These are phyloP conservation scores for Polychytrium aggregatum DNA, from an alignment of 192 early-diverging fungal genomes.

Conservation along the genomic window DNA sequence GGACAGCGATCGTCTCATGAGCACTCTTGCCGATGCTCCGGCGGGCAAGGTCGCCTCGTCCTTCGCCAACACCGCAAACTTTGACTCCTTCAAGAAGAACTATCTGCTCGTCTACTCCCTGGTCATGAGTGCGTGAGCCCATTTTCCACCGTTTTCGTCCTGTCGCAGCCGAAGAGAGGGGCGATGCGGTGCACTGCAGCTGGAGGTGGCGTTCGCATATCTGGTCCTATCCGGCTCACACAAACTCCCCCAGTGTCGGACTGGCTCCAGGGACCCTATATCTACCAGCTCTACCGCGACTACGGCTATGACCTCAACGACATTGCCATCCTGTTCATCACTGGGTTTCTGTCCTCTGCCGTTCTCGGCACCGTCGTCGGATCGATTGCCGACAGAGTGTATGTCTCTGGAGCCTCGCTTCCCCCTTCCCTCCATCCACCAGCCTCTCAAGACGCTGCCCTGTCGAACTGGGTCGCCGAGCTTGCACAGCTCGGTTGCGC, in stretches of 20 bases:
- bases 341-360: conserved; percentile 59
- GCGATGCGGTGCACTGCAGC: too few species aligned
- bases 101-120: conserved; percentile 39
- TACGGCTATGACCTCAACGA: conserved; percentile 42
- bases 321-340: conserved; percentile 60
- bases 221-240: too few species aligned
- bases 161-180: too few species aligned
- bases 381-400: conserved; percentile 58
- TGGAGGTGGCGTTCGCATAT: too few species aligned
- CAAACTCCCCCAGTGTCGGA: conserved; percentile 8
- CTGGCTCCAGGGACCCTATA: conserved; percentile 40
- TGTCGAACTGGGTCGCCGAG: too few species aligned
- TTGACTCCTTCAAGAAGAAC: conserved; percentile 33
- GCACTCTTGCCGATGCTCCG: too few species aligned
- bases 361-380: conserved; percentile 61
- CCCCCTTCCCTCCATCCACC: too few species aligned
- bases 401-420: conserved; percentile 12
- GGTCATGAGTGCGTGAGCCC: conserved; percentile 34
- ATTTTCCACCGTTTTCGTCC: not conserved
- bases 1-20: too few species aligned
- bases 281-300: conserved; percentile 52
- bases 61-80: conserved; percentile 7
- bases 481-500: too few species aligned
- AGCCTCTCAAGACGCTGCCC: too few species aligned
- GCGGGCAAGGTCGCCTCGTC: too few species aligned